A percentile compares a stretch with the other conserved stretches of the same genome.
Conservation (phyloP, 306 rosid species). For the Lathyrus tuberosus region DNA sequence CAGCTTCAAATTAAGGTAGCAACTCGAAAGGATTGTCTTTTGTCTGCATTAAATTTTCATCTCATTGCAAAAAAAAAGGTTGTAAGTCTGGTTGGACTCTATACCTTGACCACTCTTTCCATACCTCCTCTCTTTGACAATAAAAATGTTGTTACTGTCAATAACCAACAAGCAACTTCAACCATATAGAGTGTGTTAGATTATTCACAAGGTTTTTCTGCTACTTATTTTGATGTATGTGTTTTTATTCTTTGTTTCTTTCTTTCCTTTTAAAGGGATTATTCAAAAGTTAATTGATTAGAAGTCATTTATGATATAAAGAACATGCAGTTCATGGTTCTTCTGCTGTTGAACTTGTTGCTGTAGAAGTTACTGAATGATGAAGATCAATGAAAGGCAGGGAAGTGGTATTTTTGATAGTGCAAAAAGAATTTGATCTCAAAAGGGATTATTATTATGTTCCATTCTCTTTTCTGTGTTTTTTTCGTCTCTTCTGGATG, state of each 20-base stretch:
- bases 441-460: slow-evolving; percentile 42
- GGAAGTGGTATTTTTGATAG: slow-evolving; percentile 41
- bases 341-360: too few species aligned
- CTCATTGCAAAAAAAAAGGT: too few species aligned
- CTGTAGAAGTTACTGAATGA: slow-evolving; percentile 34
- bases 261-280: neutral
- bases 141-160: slow-evolving; percentile 46
- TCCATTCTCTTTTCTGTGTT: slow-evolving; percentile 24
- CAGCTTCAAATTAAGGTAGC: slow-evolving; percentile 87
- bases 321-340: slow-evolving; percentile 11
- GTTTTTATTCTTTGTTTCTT: neutral
- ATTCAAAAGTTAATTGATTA: too few species aligned
- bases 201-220: slow-evolving; percentile 83
- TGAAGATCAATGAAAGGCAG: slow-evolving; percentile 32
- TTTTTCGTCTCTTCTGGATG: slow-evolving; percentile 43
- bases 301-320: slow-evolving; percentile 35
- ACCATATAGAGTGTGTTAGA: slow-evolving; percentile 59
- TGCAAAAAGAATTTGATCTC: slow-evolving; percentile 42
- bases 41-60: neutral
- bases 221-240: slow-evolving; percentile 78
- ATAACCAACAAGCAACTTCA: slow-evolving; percentile 59
- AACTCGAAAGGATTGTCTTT: neutral
- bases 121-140: slow-evolving; percentile 59
- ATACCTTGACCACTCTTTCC: too few species aligned
- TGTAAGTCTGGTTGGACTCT: too few species aligned